These are phyloP conservation scores for Paecilomyces sp. DNA, from an alignment of 2,329 filamentous ascomycete genomes.

Conservation along the genomic window DNA sequence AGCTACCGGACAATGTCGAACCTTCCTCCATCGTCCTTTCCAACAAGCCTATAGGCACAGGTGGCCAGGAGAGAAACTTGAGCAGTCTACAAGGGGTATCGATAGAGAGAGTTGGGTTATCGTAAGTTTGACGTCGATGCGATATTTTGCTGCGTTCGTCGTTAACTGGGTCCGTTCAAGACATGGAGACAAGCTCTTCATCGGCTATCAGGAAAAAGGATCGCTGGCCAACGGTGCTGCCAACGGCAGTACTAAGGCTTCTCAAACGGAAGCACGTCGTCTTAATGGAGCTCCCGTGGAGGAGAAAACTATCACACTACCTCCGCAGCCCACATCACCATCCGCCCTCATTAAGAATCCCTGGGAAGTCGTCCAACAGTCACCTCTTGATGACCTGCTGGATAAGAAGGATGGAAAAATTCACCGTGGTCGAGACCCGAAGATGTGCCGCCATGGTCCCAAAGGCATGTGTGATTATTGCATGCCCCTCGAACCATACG, in stretches of 20 bases:
- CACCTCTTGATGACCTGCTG: constrained; percentile 74
- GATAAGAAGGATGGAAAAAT: constrained; percentile 92
- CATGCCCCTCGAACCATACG: constrained; percentile 92
- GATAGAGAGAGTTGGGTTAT: constrained; percentile 51
- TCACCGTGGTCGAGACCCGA: constrained; percentile 60
- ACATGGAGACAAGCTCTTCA: constrained; percentile 85
- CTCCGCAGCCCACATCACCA: constrained; percentile 51
- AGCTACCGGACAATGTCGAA: constrained; percentile 51
- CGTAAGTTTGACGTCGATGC: constrained; percentile 29
- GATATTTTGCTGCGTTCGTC: neutral
- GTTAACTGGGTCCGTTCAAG: constrained; percentile 34
- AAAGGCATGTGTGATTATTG: constrained; percentile 99
- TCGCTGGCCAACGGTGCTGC: constrained; percentile 44
- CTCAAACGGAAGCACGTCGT: constrained; percentile 21
- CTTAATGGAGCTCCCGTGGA: constrained; percentile 30
- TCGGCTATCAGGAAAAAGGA: constrained; percentile 64
- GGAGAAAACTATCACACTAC: constrained; percentile 56
- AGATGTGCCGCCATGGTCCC: constrained; percentile 91
- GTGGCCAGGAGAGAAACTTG: constrained; percentile 49
- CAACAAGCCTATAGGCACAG: constrained; percentile 51
- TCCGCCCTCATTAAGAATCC: constrained; percentile 68
- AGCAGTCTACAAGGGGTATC: constrained; percentile 47
- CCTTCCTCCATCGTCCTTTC: constrained; percentile 51
- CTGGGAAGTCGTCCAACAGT: constrained; percentile 89
- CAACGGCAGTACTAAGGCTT: constrained; percentile 16